These are phyloP conservation scores for Mychonastes homosphaera DNA, from an alignment of 139 green algal species.

Conservation along the genomic window DNA sequence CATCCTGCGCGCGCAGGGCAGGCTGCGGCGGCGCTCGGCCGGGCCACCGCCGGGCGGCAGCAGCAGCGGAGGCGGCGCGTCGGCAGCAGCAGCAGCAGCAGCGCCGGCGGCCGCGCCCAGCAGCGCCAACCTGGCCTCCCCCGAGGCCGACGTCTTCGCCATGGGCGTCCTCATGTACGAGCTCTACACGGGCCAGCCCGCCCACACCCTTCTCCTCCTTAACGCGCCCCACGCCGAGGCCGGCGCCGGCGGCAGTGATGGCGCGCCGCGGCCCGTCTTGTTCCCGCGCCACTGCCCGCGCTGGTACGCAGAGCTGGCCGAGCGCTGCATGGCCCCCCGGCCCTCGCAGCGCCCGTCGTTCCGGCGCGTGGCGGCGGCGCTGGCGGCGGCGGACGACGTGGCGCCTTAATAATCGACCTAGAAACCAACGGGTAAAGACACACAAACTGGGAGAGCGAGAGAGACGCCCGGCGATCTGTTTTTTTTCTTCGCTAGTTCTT, in stretches of 20 bases:
- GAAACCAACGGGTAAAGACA: too few relatives aligned
- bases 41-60: constrained; percentile 2
- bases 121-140: too few relatives aligned
- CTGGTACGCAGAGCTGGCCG: constrained; percentile 24
- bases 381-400: too few relatives aligned
- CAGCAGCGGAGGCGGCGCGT: too few relatives aligned
- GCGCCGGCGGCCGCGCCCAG: too few relatives aligned
- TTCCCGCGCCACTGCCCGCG: constrained; percentile 13
- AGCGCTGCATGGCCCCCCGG: constrained; percentile 22
- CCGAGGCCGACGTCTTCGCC: constrained; percentile 26
- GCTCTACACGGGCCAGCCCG: constrained; percentile 22
- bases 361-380: constrained; percentile 19
- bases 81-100: too few relatives aligned
- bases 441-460: too few relatives aligned
- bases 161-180: constrained; percentile 38
- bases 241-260: constrained; percentile 21
- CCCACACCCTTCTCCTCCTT: neutral
- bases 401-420: too few relatives aligned
- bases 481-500: too few relatives aligned
- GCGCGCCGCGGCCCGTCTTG: constrained; percentile 17
- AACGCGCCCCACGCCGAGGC: neutral
- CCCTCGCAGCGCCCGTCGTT: constrained; percentile 28
- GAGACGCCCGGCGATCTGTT: too few relatives aligned
- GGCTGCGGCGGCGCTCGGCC: constrained; percentile 11
- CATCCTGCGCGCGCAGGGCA: constrained; percentile 18